phyloP scores from a whole-genome alignment of 2,329 filamentous ascomycete species.

The Graphium sp. region DNA sequence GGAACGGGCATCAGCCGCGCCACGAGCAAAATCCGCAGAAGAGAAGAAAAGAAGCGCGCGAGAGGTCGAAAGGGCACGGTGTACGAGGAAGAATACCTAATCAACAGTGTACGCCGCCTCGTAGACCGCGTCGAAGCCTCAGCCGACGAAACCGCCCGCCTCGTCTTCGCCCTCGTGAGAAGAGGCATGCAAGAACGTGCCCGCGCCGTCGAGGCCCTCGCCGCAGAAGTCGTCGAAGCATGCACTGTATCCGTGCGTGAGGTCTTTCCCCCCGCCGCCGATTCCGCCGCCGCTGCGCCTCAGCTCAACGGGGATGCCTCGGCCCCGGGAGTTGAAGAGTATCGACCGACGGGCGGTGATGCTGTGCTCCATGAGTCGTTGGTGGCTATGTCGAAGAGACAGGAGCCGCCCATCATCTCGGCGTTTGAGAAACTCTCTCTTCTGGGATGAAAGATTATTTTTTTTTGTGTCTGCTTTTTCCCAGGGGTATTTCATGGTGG shows the following conservation, averaged over 20 bases:
- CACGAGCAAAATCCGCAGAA: conserved; percentile 71
- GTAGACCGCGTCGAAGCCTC: conserved; percentile 66
- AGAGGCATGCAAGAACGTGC: conserved; percentile 81
- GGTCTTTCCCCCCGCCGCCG: conserved; percentile 35
- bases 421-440: conserved; percentile 31
- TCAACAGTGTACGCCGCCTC: conserved; percentile 70
- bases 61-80: conserved; percentile 91
- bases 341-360: conserved; percentile 27
- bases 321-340: conserved; percentile 9
- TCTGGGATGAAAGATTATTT: conserved; percentile 20
- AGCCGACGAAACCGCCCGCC: conserved; percentile 52
- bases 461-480: too few relatives aligned
- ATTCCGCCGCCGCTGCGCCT: conserved; percentile 6
- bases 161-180: conserved; percentile 63
- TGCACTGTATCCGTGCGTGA: conserved; percentile 52
- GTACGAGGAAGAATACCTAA: conserved; percentile 94
- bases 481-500: too few relatives aligned
- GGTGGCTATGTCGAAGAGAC: conserved; percentile 23
- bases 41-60: conserved; percentile 90
- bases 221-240: conserved; percentile 56
- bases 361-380: conserved; percentile 34
- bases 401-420: conserved; percentile 30
- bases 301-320: conserved; percentile 7
- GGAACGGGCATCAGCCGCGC: conserved; percentile 60
- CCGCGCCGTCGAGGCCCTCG: conserved; percentile 54